Percentiles rank a stretch among this genome's conserved stretches.
phyloP scores from a whole-genome alignment of 805 yeast genomes.

The Torulaspora quercuum region DNA sequence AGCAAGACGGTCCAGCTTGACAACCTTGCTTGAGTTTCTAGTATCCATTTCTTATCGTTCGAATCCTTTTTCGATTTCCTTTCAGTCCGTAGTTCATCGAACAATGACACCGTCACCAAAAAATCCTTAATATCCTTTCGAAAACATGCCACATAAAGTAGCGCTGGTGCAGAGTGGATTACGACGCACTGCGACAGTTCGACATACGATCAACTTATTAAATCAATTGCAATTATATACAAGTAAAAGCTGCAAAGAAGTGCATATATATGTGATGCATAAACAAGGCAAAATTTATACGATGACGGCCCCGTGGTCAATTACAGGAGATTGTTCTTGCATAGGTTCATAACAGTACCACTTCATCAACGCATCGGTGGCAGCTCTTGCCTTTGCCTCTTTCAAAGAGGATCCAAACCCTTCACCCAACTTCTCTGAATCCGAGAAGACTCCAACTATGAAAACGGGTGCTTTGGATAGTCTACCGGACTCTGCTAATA shows the following conservation, averaged over 20 bases:
- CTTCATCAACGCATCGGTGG: slow-evolving; percentile 82
- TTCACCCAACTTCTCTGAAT: slow-evolving; percentile 80
- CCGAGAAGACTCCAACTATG: slow-evolving; percentile 88
- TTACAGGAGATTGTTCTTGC: slow-evolving; percentile 52
- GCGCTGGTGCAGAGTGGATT: too few species aligned
- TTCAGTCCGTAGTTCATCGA: too few species aligned
- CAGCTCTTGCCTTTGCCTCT: slow-evolving; percentile 91
- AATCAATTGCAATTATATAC: slow-evolving; percentile 7
- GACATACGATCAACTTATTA: too few species aligned
- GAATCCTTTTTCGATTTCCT: too few species aligned
- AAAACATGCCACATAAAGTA: too few species aligned
- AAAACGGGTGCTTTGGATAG: slow-evolving; percentile 76
- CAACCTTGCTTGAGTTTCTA: too few species aligned
- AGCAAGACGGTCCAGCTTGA: slow-evolving; percentile 11
- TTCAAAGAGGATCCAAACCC: slow-evolving; percentile 87
- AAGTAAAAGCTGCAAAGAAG: slow-evolving; percentile 10
- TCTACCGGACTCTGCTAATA: slow-evolving; percentile 93
- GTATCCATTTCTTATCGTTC: too few species aligned
- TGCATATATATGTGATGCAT: slow-evolving; percentile 13
- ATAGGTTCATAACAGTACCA: slow-evolving; percentile 91
- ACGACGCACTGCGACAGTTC: too few species aligned
- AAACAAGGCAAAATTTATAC: slow-evolving; percentile 31
- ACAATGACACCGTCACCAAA: too few species aligned
- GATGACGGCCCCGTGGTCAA: slow-evolving; percentile 46
- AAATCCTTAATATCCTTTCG: too few species aligned